Percentiles rank a stretch among this genome's conserved stretches.
Evolutionary conservation across 2,329 filamentous ascomycete genomes (phyloP).

Genomic region (Stylonectria norvegica): DNA sequence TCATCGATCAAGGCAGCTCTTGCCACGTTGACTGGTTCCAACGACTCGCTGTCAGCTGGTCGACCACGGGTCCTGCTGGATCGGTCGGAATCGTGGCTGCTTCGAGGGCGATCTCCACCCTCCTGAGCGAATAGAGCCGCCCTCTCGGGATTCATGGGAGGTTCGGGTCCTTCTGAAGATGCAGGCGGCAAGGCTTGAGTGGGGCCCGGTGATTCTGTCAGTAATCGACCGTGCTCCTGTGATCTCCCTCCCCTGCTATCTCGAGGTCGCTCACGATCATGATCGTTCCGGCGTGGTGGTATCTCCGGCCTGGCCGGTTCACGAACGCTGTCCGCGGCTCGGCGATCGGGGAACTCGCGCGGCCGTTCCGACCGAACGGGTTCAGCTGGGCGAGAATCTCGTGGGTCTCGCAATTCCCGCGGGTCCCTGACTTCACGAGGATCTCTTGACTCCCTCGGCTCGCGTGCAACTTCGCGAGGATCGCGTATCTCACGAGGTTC

Average conservation of each 20-base stretch:
- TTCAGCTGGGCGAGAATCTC: conserved; percentile 39
- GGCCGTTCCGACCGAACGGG: conserved; percentile 39
- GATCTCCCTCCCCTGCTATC: conserved; percentile 27
- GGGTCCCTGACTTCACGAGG: conserved; percentile 38
- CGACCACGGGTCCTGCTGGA: conserved; percentile 27
- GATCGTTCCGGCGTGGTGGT: conserved; percentile 37
- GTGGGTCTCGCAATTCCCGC: conserved; percentile 34
- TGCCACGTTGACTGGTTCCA: conserved; percentile 46
- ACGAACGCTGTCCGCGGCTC: conserved; percentile 34
- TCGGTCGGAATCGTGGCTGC: conserved; percentile 30
- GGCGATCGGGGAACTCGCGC: conserved; percentile 45
- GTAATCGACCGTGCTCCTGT: conserved; percentile 28
- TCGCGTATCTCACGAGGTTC: conserved; percentile 22
- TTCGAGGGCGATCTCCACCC: conserved; percentile 24
- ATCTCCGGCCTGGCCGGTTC: conserved; percentile 27
- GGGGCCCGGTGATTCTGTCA: conserved; percentile 28
- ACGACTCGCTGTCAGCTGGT: conserved; percentile 25
- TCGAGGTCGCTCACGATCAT: conserved; percentile 42
- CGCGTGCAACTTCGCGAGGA: conserved; percentile 30
- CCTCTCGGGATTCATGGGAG: conserved; percentile 54
- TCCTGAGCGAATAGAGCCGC: conserved; percentile 47
- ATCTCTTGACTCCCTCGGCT: conserved; percentile 38
- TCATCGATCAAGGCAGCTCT: conserved; percentile 46
- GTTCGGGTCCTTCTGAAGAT: conserved; percentile 35
- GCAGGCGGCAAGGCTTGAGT: conserved; percentile 26